A percentile compares a stretch with the other conserved stretches of the same genome.
phyloP scores from a whole-genome alignment of 495 filamentous ascomycete genomes.

The Aspergillus asperescens region DNA sequence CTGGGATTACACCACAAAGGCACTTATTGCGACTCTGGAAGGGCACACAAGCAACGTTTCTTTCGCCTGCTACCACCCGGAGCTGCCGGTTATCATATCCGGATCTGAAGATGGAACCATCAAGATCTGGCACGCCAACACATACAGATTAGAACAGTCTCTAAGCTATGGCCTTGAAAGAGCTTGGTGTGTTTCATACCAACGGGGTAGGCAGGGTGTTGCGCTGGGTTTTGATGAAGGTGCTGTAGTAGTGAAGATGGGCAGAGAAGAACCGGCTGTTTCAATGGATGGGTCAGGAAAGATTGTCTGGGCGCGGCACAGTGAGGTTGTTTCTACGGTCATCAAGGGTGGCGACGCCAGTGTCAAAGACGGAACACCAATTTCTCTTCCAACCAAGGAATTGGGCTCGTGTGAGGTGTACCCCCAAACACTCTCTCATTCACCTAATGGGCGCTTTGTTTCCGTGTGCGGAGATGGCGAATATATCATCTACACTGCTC shows the following conservation, averaged over 20 bases:
- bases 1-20: slow-evolving; percentile 99
- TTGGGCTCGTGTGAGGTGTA: slow-evolving; percentile 95
- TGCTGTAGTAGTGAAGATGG: slow-evolving; percentile 95
- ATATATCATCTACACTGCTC: slow-evolving; percentile 96
- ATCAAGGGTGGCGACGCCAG: slow-evolving; percentile 85
- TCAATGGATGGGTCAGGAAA: slow-evolving; percentile 97
- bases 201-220: slow-evolving; percentile 86
- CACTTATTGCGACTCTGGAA: slow-evolving; percentile 91
- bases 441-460: slow-evolving; percentile 95
- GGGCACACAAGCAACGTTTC: slow-evolving; percentile 99
- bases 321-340: slow-evolving; percentile 86
- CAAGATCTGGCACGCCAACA: slow-evolving; percentile 98
- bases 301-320: slow-evolving; percentile 90
- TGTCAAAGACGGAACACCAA: slow-evolving; percentile 81
- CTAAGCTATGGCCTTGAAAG: slow-evolving; percentile 92
- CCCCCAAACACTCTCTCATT: slow-evolving; percentile 88
- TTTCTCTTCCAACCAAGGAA: slow-evolving; percentile 86
- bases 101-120: slow-evolving; percentile 97
- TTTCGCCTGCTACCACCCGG: slow-evolving; percentile 96
- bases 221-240: slow-evolving; percentile 98
- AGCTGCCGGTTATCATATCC: slow-evolving; percentile 96
- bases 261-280: slow-evolving; percentile 92
- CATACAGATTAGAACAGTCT: slow-evolving; percentile 91
- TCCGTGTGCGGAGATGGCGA: slow-evolving; percentile 96
- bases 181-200: slow-evolving; percentile 96